Percentiles rank a stretch among this genome's conserved stretches.
Evolutionary conservation across 805 yeast species (phyloP).

Genomic region (Starmerella stellata): DNA sequence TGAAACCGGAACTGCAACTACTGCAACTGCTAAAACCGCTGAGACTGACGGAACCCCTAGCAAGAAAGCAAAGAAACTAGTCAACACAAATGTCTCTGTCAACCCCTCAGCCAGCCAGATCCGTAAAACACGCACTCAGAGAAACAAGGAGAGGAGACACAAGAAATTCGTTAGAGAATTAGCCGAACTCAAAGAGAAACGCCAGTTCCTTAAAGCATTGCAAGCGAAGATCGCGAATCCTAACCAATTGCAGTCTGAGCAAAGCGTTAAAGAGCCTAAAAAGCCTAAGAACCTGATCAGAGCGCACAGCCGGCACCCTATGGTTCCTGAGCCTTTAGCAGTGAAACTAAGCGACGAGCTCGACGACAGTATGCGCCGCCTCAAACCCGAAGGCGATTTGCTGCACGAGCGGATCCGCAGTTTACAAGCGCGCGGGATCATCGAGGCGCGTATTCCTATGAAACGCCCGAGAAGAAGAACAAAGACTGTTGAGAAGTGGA

Average conservation of each 20-base stretch:
- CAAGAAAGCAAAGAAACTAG: too few species aligned
- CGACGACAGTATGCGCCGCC: constrained; percentile 60
- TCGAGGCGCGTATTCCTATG: constrained; percentile 66
- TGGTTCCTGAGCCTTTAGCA: constrained; percentile 36
- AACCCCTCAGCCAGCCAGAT: constrained; percentile 52
- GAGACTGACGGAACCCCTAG: too few species aligned
- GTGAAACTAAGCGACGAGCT: constrained; percentile 80
- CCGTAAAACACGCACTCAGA: constrained; percentile 58
- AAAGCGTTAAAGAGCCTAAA: constrained; percentile 15
- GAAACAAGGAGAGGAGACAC: constrained; percentile 53
- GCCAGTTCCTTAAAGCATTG: constrained; percentile 4
- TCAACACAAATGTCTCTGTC: constrained; percentile 33
- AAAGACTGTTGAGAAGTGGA: constrained; percentile 80
- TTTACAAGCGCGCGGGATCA: constrained; percentile 66
- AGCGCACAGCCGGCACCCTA: constrained; percentile 30
- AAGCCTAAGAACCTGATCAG: constrained; percentile 23
- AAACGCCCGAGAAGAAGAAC: constrained; percentile 42
- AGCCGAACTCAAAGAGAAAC: constrained; percentile 17
- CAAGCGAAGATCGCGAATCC: constrained; percentile 12
- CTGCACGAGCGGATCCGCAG: constrained; percentile 65
- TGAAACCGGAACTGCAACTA: constrained; percentile 18
- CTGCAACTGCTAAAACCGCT: constrained; percentile 15
- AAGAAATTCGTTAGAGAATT: constrained; percentile 43
- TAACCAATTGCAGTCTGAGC: constrained; percentile 7
- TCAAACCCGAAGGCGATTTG: constrained; percentile 81